Conservation (phyloP, 345 rosid genomes). For the Populus tremula region DNA sequence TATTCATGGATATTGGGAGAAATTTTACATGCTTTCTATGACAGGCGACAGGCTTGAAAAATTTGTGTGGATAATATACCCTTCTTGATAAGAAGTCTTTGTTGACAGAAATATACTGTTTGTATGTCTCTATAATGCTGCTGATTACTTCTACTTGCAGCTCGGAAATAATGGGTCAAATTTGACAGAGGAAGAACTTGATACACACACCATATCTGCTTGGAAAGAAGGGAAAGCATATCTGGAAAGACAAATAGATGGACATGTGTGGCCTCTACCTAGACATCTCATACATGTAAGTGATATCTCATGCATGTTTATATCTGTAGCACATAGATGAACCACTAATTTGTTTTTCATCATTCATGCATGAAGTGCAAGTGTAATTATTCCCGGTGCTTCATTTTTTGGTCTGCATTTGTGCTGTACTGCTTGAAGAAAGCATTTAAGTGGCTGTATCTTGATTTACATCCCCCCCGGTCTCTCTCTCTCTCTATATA, state of each 20-base stretch:
- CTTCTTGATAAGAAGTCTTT: background rate
- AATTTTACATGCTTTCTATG: background rate
- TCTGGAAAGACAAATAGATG: conserved; percentile 28
- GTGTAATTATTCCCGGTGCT: background rate
- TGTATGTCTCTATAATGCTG: background rate
- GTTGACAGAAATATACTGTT: background rate
- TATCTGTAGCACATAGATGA: background rate
- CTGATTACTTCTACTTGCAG: conserved; percentile 13
- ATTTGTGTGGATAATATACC: background rate
- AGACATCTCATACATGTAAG: conserved; percentile 29
- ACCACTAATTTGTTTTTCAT: background rate
- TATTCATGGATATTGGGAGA: background rate
- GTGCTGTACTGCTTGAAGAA: background rate
- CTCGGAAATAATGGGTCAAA: conserved; percentile 33
- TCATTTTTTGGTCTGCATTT: background rate
- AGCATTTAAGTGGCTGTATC: background rate
- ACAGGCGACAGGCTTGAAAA: background rate
- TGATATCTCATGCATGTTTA: background rate
- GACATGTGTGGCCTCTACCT: conserved; percentile 14
- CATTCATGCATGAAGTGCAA: background rate
- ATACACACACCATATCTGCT: conserved; percentile 34
- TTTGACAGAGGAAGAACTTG: conserved; percentile 38
- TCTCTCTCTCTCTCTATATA: too few relatives aligned
- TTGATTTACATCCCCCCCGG: background rate
- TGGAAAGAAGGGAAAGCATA: conserved; percentile 38